Evolutionary conservation across 768 basidiomycete species (phyloP).

Genomic region (Tricholoma sp.): DNA sequence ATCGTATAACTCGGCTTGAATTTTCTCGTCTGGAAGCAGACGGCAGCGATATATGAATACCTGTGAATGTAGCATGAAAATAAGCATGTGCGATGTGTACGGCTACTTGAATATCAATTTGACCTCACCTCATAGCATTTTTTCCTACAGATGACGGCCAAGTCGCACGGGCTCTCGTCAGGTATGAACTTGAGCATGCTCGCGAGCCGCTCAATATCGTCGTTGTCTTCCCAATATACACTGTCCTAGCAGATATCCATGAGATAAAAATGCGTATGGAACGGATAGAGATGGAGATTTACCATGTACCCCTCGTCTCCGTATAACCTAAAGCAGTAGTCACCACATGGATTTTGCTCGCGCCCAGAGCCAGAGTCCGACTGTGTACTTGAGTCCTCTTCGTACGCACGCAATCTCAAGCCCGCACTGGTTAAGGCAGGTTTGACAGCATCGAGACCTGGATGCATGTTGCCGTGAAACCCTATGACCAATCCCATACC

Average conservation of each 20-base stretch:
- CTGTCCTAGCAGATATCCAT: conserved; percentile 9
- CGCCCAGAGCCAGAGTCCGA: background rate
- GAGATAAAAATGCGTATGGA: background rate
- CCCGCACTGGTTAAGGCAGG: conserved; percentile 12
- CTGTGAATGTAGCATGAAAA: conserved; percentile 7
- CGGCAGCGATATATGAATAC: conserved; percentile 20
- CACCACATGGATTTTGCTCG: conserved; percentile 10
- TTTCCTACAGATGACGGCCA: conserved; percentile 42
- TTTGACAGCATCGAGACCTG: conserved; percentile 3
- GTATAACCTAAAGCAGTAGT: conserved; percentile 16
- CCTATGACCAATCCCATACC: background rate
- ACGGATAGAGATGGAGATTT: conserved; percentile 6
- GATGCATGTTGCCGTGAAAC: background rate
- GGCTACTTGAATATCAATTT: conserved; percentile 13
- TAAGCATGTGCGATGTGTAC: conserved; percentile 9
- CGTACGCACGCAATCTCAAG: background rate
- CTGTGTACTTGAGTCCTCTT: background rate
- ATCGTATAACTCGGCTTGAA: background rate
- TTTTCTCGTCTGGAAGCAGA: conserved; percentile 12
- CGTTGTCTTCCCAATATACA: conserved; percentile 21
- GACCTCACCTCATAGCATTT: conserved; percentile 40
- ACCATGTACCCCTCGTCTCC: conserved; percentile 3
- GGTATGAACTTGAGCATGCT: conserved; percentile 39
- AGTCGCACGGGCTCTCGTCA: conserved; percentile 43
- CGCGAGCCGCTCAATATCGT: conserved; percentile 22